Percentiles rank a stretch among this genome's conserved stretches.
Conservation (phyloP, 805 yeast genomes). For the Kodamaea kakaduensis region DNA sequence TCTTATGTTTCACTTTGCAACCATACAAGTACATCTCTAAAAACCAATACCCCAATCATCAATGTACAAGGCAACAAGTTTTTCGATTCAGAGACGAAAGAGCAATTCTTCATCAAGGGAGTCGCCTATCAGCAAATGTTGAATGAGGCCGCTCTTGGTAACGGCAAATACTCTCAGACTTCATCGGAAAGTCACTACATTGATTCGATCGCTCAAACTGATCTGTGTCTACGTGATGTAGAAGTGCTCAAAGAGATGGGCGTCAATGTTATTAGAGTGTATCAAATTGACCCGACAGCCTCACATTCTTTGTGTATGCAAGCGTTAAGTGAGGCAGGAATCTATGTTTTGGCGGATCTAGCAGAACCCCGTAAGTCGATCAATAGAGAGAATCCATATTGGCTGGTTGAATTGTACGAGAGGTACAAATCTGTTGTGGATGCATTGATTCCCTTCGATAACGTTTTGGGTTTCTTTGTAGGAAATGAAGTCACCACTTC, state of each 20-base stretch:
- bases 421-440: conserved; percentile 35
- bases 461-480: conserved; percentile 37
- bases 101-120: conserved; percentile 85
- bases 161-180: conserved; percentile 10
- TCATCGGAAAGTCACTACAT: conserved; percentile 24
- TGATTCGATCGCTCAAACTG: conserved; percentile 76
- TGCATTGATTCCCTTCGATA: conserved; percentile 26
- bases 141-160: conserved; percentile 17
- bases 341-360: conserved; percentile 35
- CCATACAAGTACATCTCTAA: too few relatives aligned
- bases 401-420: conserved; percentile 30
- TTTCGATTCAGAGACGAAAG: conserved; percentile 64
- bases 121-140: conserved; percentile 77
- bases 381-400: conserved; percentile 28
- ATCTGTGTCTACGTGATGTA: conserved; percentile 74
- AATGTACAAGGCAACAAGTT: conserved; percentile 72
- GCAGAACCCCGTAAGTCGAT: conserved; percentile 35
- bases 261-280: conserved; percentile 80
- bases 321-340: conserved; percentile 29
- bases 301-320: conserved; percentile 56
- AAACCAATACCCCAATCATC: conserved; percentile 41
- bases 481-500: conserved; percentile 40
- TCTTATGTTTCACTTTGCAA: too few relatives aligned
- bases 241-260: conserved; percentile 66
- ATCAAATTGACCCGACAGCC: conserved; percentile 69